Percentiles rank a stretch among this genome's conserved stretches.
These are phyloP conservation scores for Emericellopsis cladophorae DNA, from an alignment of 2,329 filamentous ascomycete genomes.

Conservation along the genomic window DNA sequence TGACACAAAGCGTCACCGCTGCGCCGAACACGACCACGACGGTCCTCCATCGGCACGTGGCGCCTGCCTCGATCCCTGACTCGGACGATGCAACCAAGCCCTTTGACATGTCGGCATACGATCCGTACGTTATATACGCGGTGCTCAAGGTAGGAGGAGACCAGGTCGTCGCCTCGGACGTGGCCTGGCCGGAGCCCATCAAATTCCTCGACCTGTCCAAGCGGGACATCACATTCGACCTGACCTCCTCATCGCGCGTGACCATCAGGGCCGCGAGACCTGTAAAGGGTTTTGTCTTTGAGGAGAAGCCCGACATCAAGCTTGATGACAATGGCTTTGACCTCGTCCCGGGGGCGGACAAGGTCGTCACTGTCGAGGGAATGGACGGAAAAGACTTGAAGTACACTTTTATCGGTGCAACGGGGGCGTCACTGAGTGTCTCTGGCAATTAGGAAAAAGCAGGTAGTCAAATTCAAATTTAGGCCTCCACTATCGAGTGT, in stretches of 20 bases:
- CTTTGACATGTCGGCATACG: conserved; percentile 22
- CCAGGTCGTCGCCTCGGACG: conserved; percentile 29
- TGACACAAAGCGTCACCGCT: conserved; percentile 12
- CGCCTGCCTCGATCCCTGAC: conserved; percentile 4
- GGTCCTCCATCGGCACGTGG: conserved; percentile 10
- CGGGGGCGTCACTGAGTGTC: conserved; percentile 3
- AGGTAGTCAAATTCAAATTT: background rate
- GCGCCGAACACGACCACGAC: conserved; percentile 25
- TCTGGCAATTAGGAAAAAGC: background rate
- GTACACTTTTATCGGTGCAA: conserved; percentile 7
- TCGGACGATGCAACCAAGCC: conserved; percentile 5
- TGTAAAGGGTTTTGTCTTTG: conserved; percentile 43
- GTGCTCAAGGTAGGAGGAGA: conserved; percentile 22
- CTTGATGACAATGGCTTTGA: conserved; percentile 48
- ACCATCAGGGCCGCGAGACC: conserved; percentile 28
- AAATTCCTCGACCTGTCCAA: conserved; percentile 43
- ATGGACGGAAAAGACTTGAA: conserved; percentile 4
- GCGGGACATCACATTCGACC: conserved; percentile 20
- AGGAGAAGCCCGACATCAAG: conserved; percentile 28
- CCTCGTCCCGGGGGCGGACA: conserved; percentile 32
- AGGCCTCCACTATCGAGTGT: too few relatives aligned
- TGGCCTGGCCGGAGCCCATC: conserved; percentile 49
- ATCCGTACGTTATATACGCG: conserved; percentile 33
- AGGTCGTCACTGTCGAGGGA: conserved; percentile 8
- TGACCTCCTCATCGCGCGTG: conserved; percentile 8